Evolutionary conservation across 169 alveolate species (phyloP), one percentile per base, ranked within the genome.

Genomic region (Theileria parva): DNA sequence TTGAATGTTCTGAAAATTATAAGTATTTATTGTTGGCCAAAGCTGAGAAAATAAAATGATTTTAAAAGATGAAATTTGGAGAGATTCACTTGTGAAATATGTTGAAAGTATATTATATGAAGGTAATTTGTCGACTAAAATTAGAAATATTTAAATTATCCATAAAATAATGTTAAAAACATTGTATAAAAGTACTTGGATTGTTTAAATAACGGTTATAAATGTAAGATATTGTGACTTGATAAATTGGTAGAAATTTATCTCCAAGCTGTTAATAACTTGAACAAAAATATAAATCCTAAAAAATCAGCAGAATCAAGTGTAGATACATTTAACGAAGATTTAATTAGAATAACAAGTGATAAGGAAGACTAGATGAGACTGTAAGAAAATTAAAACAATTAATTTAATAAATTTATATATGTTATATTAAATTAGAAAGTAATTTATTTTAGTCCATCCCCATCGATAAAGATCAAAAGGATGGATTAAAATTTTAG

Each of bases 1-100:
- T 50, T 77, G 95, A 93, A 3, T 91, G 93, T 28, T 85, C 92
- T 57, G 93, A 91, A 59, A 70, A 75, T 65, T 87, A 85, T 86
- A 91, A 87, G 95, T 91, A 86, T 85, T 63, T 85, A 21, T 80
- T 91, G 93, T 78, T 87, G 21, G 92, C 95, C 28, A 48, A 81
- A 28, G 66, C 70, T 19, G 93, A 91, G 39, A 77, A 93, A 27
- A 86, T 79, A 37, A 5, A 63, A 2, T 77, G 7, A 63, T 87
- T 13, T 64, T 64, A 15, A 77, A 60, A 34, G 73, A 93, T 19
- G 90, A 85, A 23, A 92, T 92, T 2, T 91, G 93, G 93, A 81
- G 95, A 25, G 95, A 91, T 63, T 55, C 87, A 53, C 74, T 91
- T 60, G 59, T 77, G 8, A 73, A 23, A 8, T 85, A 80, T 27